These are phyloP conservation scores for Trametes elegans DNA, from an alignment of 768 basidiomycete genomes.

Conservation along the genomic window DNA sequence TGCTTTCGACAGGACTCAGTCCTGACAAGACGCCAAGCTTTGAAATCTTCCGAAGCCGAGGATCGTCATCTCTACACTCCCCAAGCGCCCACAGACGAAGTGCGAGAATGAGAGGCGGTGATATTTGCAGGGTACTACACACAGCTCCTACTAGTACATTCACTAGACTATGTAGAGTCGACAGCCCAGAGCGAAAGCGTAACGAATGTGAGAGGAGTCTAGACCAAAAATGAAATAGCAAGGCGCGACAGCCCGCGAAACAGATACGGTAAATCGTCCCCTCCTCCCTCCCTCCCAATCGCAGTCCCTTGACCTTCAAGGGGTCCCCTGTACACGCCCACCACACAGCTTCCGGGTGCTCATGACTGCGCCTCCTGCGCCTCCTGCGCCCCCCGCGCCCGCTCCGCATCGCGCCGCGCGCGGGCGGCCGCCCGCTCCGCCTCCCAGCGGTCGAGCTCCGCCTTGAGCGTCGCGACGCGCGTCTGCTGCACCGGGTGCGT, in stretches of 20 bases:
- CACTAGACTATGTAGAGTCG: background rate
- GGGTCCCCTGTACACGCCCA: background rate
- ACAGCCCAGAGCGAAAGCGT: slow-evolving; percentile 4
- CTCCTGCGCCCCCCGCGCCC: background rate
- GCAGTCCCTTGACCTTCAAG: background rate
- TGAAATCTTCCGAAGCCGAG: too few relatives aligned
- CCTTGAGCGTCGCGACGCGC: slow-evolving; percentile 56
- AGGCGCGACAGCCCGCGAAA: background rate
- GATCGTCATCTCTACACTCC: too few relatives aligned
- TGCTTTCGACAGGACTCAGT: too few relatives aligned
- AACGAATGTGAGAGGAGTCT: slow-evolving; percentile 6
- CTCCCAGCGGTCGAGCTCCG: slow-evolving; percentile 75
- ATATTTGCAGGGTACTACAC: background rate
- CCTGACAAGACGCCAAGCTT: too few relatives aligned
- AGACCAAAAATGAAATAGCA: background rate
- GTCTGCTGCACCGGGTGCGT: slow-evolving; percentile 69
- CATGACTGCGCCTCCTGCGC: background rate
- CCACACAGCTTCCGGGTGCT: background rate
- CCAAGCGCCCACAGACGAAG: too few relatives aligned
- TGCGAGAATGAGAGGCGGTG: slow-evolving; percentile 4
- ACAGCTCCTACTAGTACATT: background rate
- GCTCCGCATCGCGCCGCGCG: slow-evolving; percentile 11
- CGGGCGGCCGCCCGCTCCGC: slow-evolving; percentile 38
- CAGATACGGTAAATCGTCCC: slow-evolving; percentile 3
- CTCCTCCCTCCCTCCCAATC: background rate